Evolutionary conservation across 73 alveolate species (phyloP).

Genomic region (Tetrahymena elliotti): DNA sequence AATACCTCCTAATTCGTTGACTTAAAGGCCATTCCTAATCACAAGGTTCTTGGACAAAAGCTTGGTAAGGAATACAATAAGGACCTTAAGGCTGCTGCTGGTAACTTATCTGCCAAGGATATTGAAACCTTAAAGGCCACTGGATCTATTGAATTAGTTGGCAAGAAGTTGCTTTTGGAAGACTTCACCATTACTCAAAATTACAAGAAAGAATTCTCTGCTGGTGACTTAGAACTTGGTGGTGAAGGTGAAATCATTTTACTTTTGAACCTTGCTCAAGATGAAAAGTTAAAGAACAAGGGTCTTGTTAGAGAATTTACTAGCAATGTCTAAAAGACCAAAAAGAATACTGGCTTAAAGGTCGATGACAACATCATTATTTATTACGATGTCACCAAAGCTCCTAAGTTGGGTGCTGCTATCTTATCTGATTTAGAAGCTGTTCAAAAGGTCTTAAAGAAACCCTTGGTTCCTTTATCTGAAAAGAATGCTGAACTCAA

Average conservation of each 20-base stretch:
- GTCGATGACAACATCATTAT: constrained; percentile 77
- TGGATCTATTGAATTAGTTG: constrained; percentile 66
- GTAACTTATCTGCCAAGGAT: constrained; percentile 48
- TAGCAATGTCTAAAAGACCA: constrained; percentile 82
- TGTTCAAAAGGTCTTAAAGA: constrained; percentile 28
- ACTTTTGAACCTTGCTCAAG: constrained; percentile 57
- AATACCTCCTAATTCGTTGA: constrained; percentile 69
- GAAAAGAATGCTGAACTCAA: neutral
- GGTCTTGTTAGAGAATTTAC: constrained; percentile 85
- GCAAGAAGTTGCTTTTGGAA: constrained; percentile 46
- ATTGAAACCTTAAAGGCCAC: constrained; percentile 51
- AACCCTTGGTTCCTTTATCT: constrained; percentile 18
- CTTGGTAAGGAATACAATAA: constrained; percentile 48
- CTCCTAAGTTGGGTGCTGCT: constrained; percentile 29
- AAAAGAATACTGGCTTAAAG: constrained; percentile 84
- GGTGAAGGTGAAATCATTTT: constrained; percentile 71
- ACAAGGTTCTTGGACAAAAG: constrained; percentile 67
- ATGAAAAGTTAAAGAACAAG: constrained; percentile 67
- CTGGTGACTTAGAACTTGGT: constrained; percentile 53
- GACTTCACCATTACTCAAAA: constrained; percentile 52
- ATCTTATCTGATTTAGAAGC: constrained; percentile 16
- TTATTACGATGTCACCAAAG: constrained; percentile 52
- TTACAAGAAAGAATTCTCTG: constrained; percentile 66
- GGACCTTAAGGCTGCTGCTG: constrained; percentile 61
- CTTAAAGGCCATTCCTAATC: constrained; percentile 73